A percentile compares a stretch with the other conserved stretches of the same genome.
Evolutionary conservation across 495 filamentous ascomycete species (phyloP).

Genomic region (Mytilinidion resinicola): DNA sequence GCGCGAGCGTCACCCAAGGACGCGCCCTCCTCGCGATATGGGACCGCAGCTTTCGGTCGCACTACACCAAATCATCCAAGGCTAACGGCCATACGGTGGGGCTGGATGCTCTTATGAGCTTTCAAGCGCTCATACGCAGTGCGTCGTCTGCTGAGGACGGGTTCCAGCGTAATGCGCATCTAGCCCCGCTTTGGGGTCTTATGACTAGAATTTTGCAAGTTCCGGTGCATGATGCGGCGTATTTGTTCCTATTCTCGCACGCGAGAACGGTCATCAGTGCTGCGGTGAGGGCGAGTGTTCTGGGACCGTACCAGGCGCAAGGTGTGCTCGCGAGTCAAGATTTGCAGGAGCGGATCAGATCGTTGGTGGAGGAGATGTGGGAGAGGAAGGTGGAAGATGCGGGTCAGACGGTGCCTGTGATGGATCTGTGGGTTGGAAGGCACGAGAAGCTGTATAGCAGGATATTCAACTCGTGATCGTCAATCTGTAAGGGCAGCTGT

Average conservation of each 20-base stretch:
- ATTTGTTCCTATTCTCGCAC: slow-evolving; percentile 82
- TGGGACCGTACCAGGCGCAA: slow-evolving; percentile 92
- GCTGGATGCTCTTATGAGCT: slow-evolving; percentile 12
- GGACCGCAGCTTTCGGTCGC: slow-evolving; percentile 63
- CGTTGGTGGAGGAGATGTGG: slow-evolving; percentile 56
- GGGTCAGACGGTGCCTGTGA: slow-evolving; percentile 75
- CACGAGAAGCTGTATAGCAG: slow-evolving; percentile 93
- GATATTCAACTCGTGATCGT: slow-evolving; percentile 85
- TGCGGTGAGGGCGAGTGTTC: slow-evolving; percentile 77
- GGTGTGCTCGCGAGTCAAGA: slow-evolving; percentile 62
- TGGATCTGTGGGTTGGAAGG: slow-evolving; percentile 92
- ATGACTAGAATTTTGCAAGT: slow-evolving; percentile 60
- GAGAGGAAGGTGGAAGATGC: slow-evolving; percentile 59
- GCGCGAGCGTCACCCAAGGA: slow-evolving; percentile 80
- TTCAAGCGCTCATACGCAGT: slow-evolving; percentile 19
- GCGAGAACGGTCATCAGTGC: slow-evolving; percentile 83
- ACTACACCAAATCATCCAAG: slow-evolving; percentile 6
- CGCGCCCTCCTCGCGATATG: slow-evolving; percentile 81
- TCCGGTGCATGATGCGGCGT: slow-evolving; percentile 58
- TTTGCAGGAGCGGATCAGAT: slow-evolving; percentile 56
- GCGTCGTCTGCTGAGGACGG: slow-evolving; percentile 1
- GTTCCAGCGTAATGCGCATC: slow-evolving; percentile 49
- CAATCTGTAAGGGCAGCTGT: no score
- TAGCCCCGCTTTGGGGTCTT: slow-evolving; percentile 74
- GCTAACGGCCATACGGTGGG: neutral